Evolutionary conservation across 305 asterid species (phyloP).

Genomic region (Fraxinus sp.): DNA sequence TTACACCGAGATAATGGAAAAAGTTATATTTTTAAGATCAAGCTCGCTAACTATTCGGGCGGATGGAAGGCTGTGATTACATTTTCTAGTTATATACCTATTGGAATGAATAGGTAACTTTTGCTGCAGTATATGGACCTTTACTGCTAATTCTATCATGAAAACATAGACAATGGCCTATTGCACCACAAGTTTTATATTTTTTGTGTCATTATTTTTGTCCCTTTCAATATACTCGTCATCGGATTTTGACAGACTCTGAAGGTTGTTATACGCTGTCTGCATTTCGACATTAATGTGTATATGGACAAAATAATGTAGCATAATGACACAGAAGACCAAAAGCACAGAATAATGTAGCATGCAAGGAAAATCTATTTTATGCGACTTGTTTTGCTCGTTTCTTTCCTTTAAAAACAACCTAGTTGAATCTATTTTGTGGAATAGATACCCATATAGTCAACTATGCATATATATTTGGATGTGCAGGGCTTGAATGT

Average conservation of each 20-base stretch:
- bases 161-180: background rate
- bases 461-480: slow-evolving; percentile 68
- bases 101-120: background rate
- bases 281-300: background rate
- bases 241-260: background rate
- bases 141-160: background rate
- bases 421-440: slow-evolving; percentile 25
- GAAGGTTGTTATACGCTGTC: background rate
- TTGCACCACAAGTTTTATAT: background rate
- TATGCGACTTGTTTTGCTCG: background rate
- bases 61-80: no score
- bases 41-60: no score
- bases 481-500: slow-evolving; percentile 74
- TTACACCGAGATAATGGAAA: no score
- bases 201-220: background rate
- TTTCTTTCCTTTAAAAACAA: background rate
- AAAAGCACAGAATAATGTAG: background rate
- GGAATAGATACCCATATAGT: slow-evolving; percentile 40
- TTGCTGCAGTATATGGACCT: background rate
- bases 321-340: no score
- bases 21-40: no score
- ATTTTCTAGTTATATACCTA: no score
- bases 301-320: background rate
- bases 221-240: background rate
- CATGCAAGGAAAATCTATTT: background rate